phyloP scores from a whole-genome alignment of 805 yeast species.

The Wickerhamomyces canadensis region DNA sequence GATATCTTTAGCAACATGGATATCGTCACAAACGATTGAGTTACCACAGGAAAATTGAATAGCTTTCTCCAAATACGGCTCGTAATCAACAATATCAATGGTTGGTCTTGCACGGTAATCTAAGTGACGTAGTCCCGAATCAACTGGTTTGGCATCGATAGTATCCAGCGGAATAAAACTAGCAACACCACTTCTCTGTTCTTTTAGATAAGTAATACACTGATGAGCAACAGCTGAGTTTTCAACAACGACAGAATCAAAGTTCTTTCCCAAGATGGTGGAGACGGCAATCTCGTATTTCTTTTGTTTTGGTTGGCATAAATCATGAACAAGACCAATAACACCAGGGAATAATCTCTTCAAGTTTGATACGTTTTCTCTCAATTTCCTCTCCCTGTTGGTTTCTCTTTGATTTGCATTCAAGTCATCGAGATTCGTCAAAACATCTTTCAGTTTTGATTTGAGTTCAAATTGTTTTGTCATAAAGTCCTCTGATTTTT shows the following conservation, averaged over 20 bases:
- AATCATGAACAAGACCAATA: conserved; percentile 71
- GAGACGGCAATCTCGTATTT: conserved; percentile 71
- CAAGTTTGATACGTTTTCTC: conserved; percentile 68
- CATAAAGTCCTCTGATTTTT: conserved; percentile 32
- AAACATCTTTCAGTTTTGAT: conserved; percentile 52
- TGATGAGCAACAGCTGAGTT: conserved; percentile 59
- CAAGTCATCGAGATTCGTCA: conserved; percentile 61
- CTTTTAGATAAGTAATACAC: conserved; percentile 75
- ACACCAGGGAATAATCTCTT: conserved; percentile 82
- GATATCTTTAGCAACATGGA: conserved; percentile 62
- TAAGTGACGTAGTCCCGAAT: conserved; percentile 47
- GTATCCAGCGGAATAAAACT: conserved; percentile 87
- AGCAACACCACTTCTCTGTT: conserved; percentile 79
- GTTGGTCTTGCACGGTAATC: conserved; percentile 58
- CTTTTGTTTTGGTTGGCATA: conserved; percentile 70
- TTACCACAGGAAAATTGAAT: conserved; percentile 75
- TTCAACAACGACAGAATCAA: conserved; percentile 84
- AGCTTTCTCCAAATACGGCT: conserved; percentile 64
- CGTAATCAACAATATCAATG: conserved; percentile 68
- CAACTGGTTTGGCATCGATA: conserved; percentile 51
- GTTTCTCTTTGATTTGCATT: conserved; percentile 75
- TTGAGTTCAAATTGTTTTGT: conserved; percentile 57
- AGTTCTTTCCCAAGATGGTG: conserved; percentile 70
- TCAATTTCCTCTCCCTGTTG: conserved; percentile 56
- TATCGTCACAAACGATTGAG: conserved; percentile 68